Evolutionary conservation across 495 filamentous ascomycete species (phyloP).

Genomic region (Aspergillus biplanus): DNA sequence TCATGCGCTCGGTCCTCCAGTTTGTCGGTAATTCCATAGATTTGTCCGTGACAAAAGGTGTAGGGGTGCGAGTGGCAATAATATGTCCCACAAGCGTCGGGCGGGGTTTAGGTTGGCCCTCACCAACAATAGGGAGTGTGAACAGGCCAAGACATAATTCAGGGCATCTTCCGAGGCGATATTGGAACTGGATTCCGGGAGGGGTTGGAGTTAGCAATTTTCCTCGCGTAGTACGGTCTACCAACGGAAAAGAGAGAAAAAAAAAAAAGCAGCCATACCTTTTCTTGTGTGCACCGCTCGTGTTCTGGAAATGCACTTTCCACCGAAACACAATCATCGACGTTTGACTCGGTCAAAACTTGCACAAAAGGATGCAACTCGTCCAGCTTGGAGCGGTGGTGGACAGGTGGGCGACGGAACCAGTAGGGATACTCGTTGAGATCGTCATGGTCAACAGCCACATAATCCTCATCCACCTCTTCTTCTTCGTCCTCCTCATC

Average conservation of each 20-base stretch:
- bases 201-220: neutral
- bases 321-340: constrained; percentile 75
- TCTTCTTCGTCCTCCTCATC: constrained; percentile 47
- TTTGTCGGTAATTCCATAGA: constrained; percentile 75
- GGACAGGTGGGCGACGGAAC: constrained; percentile 47
- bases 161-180: constrained; percentile 78
- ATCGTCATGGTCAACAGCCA: constrained; percentile 49
- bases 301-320: constrained; percentile 76
- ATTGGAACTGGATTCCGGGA: constrained; percentile 63
- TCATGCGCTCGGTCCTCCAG: constrained; percentile 55
- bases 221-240: neutral
- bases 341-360: constrained; percentile 69
- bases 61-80: constrained; percentile 69
- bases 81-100: constrained; percentile 77
- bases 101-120: constrained; percentile 47
- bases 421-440: constrained; percentile 47
- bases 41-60: constrained; percentile 66
- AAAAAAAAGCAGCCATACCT: constrained; percentile 56
- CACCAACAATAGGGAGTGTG: constrained; percentile 55
- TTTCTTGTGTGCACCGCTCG: constrained; percentile 76
- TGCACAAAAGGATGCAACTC: constrained; percentile 71
- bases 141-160: constrained; percentile 83
- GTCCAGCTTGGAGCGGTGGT: constrained; percentile 48
- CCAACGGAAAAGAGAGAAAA: neutral
- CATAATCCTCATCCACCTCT: constrained; percentile 48